These are phyloP conservation scores for Alternaria longipes DNA, from an alignment of 2,329 filamentous ascomycete species.

Conservation along the genomic window DNA sequence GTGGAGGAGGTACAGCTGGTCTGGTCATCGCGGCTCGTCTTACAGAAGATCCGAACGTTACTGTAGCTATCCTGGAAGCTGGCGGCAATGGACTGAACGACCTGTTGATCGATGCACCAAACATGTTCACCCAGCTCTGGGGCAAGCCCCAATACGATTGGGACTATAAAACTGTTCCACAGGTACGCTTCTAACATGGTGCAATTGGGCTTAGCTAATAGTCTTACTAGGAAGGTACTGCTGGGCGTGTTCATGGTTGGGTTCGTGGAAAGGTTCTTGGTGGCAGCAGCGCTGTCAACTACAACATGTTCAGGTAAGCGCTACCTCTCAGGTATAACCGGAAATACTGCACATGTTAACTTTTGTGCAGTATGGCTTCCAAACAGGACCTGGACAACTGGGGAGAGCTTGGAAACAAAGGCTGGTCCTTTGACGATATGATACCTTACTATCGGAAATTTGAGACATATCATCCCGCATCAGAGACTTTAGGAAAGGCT, in stretches of 20 bases:
- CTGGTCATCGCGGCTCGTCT: conserved; percentile 42
- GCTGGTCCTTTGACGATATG: conserved; percentile 50
- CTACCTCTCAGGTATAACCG: neutral
- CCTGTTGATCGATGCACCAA: conserved; percentile 39
- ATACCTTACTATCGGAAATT: conserved; percentile 50
- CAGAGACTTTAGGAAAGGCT: conserved; percentile 26
- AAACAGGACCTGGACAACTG: conserved; percentile 50
- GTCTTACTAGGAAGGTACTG: conserved; percentile 32
- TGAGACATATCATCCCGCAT: conserved; percentile 44
- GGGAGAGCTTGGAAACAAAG: conserved; percentile 51
- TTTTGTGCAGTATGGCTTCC: conserved; percentile 32
- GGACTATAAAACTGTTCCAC: conserved; percentile 42
- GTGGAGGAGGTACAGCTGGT: conserved; percentile 44
- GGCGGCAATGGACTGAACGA: conserved; percentile 41
- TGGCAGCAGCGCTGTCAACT: conserved; percentile 53
- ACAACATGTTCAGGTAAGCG: conserved; percentile 33
- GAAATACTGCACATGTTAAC: neutral
- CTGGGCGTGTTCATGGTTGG: conserved; percentile 34
- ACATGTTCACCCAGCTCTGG: conserved; percentile 34
- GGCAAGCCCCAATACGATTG: conserved; percentile 47
- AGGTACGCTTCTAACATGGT: conserved; percentile 20
- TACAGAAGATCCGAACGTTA: conserved; percentile 37
- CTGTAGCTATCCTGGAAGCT: conserved; percentile 41
- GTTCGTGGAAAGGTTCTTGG: conserved; percentile 43
- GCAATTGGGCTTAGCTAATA: conserved; percentile 7